phyloP scores from a whole-genome alignment of 106 monocot species.

The Apostasia shenzhenica region DNA sequence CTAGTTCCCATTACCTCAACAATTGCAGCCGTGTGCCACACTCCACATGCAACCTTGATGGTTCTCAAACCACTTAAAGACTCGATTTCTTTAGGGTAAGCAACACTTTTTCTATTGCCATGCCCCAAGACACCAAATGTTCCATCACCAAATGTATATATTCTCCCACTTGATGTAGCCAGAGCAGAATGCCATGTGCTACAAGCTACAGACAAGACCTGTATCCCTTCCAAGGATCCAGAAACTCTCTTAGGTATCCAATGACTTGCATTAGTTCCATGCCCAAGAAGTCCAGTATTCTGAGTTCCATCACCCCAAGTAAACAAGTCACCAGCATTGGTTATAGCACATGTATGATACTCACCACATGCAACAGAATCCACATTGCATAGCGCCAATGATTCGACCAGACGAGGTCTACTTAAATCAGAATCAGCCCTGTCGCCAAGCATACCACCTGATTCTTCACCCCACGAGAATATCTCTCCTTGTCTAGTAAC shows the following conservation, averaged over 20 bases:
- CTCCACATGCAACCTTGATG: conserved; percentile 61
- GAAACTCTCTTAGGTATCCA: conserved; percentile 76
- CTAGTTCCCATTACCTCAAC: conserved; percentile 57
- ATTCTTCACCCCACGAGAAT: conserved; percentile 87
- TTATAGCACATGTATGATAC: conserved; percentile 72
- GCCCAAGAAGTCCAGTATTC: conserved; percentile 59
- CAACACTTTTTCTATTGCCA: conserved; percentile 52
- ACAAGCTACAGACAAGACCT: conserved; percentile 54
- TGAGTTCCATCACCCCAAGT: conserved; percentile 76
- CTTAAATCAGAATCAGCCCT: conserved; percentile 49
- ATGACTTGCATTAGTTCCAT: conserved; percentile 54
- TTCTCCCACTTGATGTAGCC: conserved; percentile 42
- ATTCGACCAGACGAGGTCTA: conserved; percentile 59
- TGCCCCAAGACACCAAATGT: conserved; percentile 73
- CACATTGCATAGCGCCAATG: conserved; percentile 35
- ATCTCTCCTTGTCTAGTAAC: conserved; percentile 84
- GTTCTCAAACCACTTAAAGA: conserved; percentile 43
- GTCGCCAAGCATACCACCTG: conserved; percentile 68
- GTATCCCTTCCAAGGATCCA: conserved; percentile 59
- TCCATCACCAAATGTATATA: conserved; percentile 83
- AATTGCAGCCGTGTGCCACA: conserved; percentile 78
- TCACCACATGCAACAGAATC: conserved; percentile 73
- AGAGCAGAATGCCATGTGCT: conserved; percentile 81
- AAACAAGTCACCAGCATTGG: conserved; percentile 64
- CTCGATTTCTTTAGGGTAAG: conserved; percentile 58